phyloP scores from a whole-genome alignment of 768 basidiomycete species.

The Imleria badia region DNA sequence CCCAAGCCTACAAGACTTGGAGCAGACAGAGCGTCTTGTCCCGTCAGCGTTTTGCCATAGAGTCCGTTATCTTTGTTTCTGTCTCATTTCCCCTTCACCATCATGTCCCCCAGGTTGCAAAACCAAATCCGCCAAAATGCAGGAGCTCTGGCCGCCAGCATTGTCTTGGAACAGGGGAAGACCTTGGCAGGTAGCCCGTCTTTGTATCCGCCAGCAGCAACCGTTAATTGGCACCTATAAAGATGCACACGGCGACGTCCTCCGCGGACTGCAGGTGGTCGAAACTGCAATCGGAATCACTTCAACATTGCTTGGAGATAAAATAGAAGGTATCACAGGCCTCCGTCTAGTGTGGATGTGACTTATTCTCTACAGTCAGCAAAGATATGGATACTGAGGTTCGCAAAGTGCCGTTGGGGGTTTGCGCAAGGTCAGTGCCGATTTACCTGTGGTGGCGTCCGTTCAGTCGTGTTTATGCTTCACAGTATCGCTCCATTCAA shows the following conservation, averaged over 20 bases:
- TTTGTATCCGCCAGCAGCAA: not conserved
- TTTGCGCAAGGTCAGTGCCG: slow-evolving; percentile 60
- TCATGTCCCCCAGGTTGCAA: slow-evolving; percentile 63
- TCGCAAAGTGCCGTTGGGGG: slow-evolving; percentile 81
- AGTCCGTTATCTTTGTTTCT: slow-evolving; percentile 53
- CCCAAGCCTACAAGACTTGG: slow-evolving; percentile 87
- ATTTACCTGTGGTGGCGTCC: not conserved
- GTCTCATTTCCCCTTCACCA: slow-evolving; percentile 2
- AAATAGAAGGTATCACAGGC: slow-evolving; percentile 71
- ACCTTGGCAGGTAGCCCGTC: slow-evolving; percentile 69
- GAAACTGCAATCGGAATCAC: slow-evolving; percentile 82
- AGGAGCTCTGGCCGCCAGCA: slow-evolving; percentile 83
- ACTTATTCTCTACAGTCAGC: slow-evolving; percentile 56
- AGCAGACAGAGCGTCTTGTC: slow-evolving; percentile 79
- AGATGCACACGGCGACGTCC: slow-evolving; percentile 95
- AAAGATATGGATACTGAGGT: slow-evolving; percentile 97
- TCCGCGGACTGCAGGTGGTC: slow-evolving; percentile 89
- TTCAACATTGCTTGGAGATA: slow-evolving; percentile 83
- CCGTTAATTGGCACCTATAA: not conserved
- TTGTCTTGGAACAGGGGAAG: slow-evolving; percentile 96
- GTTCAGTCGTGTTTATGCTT: not conserved
- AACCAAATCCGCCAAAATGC: slow-evolving; percentile 81
- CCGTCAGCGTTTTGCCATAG: slow-evolving; percentile 84
- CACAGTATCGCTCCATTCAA: slow-evolving; percentile 82
- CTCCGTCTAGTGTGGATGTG: not conserved